phyloP scores from a whole-genome alignment of 2,329 filamentous ascomycete genomes.

The Beauveria pseudobassiana region DNA sequence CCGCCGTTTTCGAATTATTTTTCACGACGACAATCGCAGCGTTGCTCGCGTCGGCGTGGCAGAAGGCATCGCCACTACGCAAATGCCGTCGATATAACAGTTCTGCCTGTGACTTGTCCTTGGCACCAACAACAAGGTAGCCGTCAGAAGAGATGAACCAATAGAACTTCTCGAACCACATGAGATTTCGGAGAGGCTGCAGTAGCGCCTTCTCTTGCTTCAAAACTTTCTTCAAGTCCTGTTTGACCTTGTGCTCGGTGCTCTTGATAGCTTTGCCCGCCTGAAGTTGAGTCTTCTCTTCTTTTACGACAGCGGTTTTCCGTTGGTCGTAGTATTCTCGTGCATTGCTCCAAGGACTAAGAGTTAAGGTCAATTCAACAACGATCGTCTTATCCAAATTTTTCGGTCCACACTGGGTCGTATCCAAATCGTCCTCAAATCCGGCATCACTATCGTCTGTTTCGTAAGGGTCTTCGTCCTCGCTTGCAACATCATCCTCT shows the following conservation, averaged over 20 bases:
- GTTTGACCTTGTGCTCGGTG: constrained; percentile 78
- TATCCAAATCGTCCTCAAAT: constrained; percentile 23
- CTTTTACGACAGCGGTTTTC: constrained; percentile 74
- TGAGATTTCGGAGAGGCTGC: constrained; percentile 70
- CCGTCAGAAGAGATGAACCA: constrained; percentile 96
- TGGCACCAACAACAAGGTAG: constrained; percentile 83
- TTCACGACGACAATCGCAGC: constrained; percentile 84
- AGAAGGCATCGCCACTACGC: constrained; percentile 82
- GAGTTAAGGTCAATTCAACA: constrained; percentile 76
- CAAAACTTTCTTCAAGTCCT: constrained; percentile 77
- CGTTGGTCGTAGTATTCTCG: constrained; percentile 88
- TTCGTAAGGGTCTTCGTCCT: constrained; percentile 51
- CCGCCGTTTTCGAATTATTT: constrained; percentile 68
- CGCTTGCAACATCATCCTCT: constrained; percentile 55
- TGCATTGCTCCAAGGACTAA: constrained; percentile 85
- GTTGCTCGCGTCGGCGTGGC: constrained; percentile 82
- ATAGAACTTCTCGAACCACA: constrained; percentile 96
- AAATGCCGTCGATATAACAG: constrained; percentile 83
- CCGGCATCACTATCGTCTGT: constrained; percentile 56
- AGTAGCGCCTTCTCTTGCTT: constrained; percentile 89
- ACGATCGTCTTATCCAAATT: constrained; percentile 47
- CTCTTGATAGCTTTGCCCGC: constrained; percentile 79
- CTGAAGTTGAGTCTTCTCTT: constrained; percentile 77
- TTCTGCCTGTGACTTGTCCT: constrained; percentile 84
- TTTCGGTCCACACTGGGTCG: constrained; percentile 23